A percentile compares a stretch with the other conserved stretches of the same genome.
These are phyloP conservation scores for Colletotrichum sp. DNA, from an alignment of 2,329 filamentous ascomycete genomes.

Conservation along the genomic window DNA sequence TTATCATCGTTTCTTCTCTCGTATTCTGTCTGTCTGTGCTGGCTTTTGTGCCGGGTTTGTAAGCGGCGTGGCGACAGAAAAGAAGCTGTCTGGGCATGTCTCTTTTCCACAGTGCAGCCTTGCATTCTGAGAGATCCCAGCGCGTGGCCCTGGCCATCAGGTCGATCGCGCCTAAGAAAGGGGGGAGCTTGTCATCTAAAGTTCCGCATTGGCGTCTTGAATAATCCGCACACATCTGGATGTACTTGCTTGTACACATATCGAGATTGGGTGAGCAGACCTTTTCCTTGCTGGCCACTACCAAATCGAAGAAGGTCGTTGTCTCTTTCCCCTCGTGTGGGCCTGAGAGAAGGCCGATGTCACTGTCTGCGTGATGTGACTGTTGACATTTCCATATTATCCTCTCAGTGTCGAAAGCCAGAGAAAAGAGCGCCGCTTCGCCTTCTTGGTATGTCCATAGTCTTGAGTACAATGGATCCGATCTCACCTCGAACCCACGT, in stretches of 20 bases:
- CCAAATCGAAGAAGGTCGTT: background rate
- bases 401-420: background rate
- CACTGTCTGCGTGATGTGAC: background rate
- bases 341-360: rapidly evolving
- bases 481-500: rapidly evolving
- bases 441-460: background rate
- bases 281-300: rapidly evolving
- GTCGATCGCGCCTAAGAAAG: background rate
- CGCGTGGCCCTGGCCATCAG: background rate
- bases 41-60: rapidly evolving
- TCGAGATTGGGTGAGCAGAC: background rate
- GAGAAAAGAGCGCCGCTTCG: background rate
- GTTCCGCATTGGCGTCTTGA: background rate
- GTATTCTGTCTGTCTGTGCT: rapidly evolving
- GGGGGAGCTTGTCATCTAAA: background rate
- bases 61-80: background rate
- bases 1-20: background rate
- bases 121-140: background rate
- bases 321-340: background rate
- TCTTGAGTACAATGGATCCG: background rate
- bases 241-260: background rate
- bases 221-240: background rate
- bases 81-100: background rate
- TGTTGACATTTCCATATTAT: background rate
- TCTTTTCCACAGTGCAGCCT: background rate